Evolutionary conservation across 2,329 filamentous ascomycete genomes (phyloP), one percentile per base, ranked within the genome.

Genomic region (Diaporthe sp.): DNA sequence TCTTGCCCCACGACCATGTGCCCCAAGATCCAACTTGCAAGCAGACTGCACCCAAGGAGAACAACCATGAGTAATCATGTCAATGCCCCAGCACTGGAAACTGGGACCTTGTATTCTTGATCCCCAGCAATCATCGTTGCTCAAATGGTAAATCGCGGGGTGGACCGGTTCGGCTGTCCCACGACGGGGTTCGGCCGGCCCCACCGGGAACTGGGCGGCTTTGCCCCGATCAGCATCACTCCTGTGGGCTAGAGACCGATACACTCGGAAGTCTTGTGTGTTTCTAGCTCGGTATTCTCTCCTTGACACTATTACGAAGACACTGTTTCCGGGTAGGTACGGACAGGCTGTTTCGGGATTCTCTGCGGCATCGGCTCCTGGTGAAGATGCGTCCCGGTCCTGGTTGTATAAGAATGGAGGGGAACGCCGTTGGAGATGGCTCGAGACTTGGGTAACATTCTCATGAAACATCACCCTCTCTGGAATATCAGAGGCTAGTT

Each of bases 181-280:
- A 53, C 53, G 65, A 68, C 65, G 44, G 65, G 31, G 31, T 53
- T 51, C 46, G 31, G 46, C 65, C 65, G 65, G 65, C 65, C 65
- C 65, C 65, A 68, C 65, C 46, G 46, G 65, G 46, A 68, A 39
- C 65, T 39, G 12, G 13, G 46, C 46, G 65, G 65, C 65, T 68
- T 68, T 51, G 13, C 8, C 46, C 65, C 65, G 65, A 46, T 34
- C 42, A 67, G 42, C 9, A n/a, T n/a, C 25, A 49, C n/a, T 49
- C 19, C 17, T 25, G 6, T 19, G 65, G n/a, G 31, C 65, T 37
- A 51, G 65, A 68, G 65, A 39, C 46, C 31, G 65, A 68, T n/a
- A 53, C 46, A 51, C 22, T n/a, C 31, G 46, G n/a, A 28, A 25
- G 15, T 7, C 28, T 1, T 37, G 39, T 39, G 46, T 39, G 4